Evolutionary conservation across 306 rosid species (phyloP).

Genomic region (Morella rubra): DNA sequence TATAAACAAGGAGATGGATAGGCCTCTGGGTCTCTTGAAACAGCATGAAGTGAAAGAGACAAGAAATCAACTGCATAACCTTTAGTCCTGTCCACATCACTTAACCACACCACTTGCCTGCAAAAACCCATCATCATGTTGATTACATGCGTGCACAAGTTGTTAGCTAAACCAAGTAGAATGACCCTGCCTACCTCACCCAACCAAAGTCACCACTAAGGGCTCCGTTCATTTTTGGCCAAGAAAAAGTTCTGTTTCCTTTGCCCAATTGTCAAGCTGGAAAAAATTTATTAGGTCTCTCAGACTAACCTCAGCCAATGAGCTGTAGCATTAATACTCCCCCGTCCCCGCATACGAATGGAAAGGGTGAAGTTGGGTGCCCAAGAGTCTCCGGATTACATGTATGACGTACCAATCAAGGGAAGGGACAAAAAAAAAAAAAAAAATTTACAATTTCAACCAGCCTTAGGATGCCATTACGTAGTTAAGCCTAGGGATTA

Average conservation of each 20-base stretch:
- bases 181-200: background rate
- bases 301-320: background rate
- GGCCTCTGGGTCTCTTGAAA: slow-evolving; percentile 85
- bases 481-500: background rate
- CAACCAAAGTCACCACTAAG: background rate
- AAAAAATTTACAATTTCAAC: background rate
- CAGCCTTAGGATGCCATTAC: background rate
- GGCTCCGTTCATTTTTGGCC: background rate
- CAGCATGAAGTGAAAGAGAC: slow-evolving; percentile 81
- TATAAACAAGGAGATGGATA: slow-evolving; percentile 81
- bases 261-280: background rate
- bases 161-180: background rate
- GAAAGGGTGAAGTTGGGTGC: background rate
- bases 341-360: background rate
- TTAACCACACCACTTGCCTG: slow-evolving; percentile 88
- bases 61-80: slow-evolving; percentile 89
- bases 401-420: background rate
- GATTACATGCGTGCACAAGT: background rate
- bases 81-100: slow-evolving; percentile 56
- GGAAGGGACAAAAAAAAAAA: no score
- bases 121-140: slow-evolving; percentile 12
- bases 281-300: background rate
- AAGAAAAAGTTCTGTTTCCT: background rate
- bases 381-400: background rate
- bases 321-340: background rate